Conservation (phyloP, 2,329 filamentous ascomycete genomes). For the Phialocephala subalpina region DNA sequence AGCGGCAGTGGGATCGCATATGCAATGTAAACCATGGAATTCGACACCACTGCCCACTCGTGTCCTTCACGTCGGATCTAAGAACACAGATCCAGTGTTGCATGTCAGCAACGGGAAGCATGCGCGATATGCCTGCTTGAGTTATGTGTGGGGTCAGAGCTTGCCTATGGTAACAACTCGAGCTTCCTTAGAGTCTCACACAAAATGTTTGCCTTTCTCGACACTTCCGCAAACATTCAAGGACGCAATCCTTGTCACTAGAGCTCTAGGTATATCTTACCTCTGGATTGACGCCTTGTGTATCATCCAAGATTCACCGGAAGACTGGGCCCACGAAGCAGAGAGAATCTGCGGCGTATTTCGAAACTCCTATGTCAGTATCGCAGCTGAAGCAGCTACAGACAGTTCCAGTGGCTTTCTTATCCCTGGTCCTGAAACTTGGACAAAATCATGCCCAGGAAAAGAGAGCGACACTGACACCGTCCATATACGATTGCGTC, state of each 20-base stretch:
- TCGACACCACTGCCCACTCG: neutral
- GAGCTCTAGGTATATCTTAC: neutral
- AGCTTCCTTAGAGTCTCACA: neutral
- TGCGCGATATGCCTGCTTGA: neutral
- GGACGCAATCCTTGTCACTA: neutral
- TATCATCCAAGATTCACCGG: neutral
- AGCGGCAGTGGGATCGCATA: too few relatives aligned
- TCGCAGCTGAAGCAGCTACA: too few relatives aligned
- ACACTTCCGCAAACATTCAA: neutral
- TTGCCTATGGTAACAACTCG: neutral
- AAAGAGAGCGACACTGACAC: too few relatives aligned
- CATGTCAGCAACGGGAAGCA: neutral
- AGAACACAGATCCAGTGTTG: neutral
- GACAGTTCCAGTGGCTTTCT: too few relatives aligned
- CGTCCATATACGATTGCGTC: too few relatives aligned
- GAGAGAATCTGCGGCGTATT: too few relatives aligned
- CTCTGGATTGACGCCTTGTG: constrained; percentile 3
- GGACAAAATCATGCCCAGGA: too few relatives aligned
- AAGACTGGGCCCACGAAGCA: too few relatives aligned
- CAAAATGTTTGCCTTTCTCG: neutral
- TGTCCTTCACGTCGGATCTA: neutral
- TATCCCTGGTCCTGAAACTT: too few relatives aligned
- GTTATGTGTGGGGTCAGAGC: neutral
- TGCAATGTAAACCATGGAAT: too few relatives aligned
- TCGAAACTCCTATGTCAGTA: too few relatives aligned